Evolutionary conservation across 176 grass and related monocot species (phyloP).

Genomic region (Eleusine indica): DNA sequence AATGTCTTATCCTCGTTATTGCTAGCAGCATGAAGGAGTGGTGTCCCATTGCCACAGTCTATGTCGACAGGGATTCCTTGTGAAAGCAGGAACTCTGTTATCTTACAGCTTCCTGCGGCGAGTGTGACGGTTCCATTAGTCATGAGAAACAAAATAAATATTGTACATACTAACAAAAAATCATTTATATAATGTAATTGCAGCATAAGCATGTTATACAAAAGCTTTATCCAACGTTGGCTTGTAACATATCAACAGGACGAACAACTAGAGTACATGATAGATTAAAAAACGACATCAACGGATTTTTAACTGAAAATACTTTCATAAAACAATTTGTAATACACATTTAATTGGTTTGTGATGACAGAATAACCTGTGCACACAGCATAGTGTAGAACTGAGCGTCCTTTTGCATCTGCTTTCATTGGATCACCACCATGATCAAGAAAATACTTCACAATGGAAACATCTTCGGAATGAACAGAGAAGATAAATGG

Average conservation of each 20-base stretch:
- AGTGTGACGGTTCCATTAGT: background rate
- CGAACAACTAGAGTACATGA: too few relatives aligned
- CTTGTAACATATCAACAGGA: too few relatives aligned
- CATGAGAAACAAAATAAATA: background rate
- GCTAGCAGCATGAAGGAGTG: constrained; percentile 13
- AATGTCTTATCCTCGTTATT: constrained; percentile 21
- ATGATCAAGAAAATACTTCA: constrained; percentile 31
- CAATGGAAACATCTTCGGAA: constrained; percentile 11
- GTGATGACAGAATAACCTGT: background rate
- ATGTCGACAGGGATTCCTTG: constrained; percentile 37
- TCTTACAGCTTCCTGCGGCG: constrained; percentile 22
- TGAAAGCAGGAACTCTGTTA: constrained; percentile 34
- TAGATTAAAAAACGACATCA: too few relatives aligned
- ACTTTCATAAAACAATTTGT: background rate
- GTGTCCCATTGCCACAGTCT: constrained; percentile 37
- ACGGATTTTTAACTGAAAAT: too few relatives aligned
- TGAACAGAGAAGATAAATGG: constrained; percentile 23
- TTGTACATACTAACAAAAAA: background rate
- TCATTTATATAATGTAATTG: background rate
- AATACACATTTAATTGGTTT: background rate
- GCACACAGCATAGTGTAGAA: constrained; percentile 32
- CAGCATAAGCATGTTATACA: too few relatives aligned
- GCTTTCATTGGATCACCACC: constrained; percentile 33
- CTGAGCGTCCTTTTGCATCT: constrained; percentile 19
- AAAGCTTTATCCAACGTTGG: too few relatives aligned